Conservation (phyloP, 208 protist genomes). For the Trichomonas vaginalis region DNA sequence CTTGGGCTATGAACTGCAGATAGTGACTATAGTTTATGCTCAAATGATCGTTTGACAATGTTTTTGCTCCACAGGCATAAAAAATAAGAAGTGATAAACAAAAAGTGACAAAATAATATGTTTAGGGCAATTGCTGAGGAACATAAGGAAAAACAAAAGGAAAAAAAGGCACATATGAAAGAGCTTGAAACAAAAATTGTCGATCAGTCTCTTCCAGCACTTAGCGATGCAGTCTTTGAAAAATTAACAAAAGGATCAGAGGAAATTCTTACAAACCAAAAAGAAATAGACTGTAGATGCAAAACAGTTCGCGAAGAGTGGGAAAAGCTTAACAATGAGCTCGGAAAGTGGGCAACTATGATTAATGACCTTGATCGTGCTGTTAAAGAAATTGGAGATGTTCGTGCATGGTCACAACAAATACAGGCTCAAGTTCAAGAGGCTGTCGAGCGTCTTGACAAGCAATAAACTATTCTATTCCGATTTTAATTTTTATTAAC, state of each 20-base stretch:
- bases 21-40: too few species aligned
- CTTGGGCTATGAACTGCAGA: too few species aligned
- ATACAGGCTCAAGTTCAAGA: not conserved
- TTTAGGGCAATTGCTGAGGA: not conserved
- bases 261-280: not conserved
- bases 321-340: not conserved
- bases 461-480: not conserved
- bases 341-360: not conserved
- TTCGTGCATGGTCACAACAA: not conserved
- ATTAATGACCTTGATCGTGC: not conserved
- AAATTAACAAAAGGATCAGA: not conserved
- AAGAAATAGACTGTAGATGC: conserved; percentile 10
- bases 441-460: not conserved
- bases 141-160: not conserved
- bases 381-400: not conserved
- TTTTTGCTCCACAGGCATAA: too few species aligned
- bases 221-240: not conserved
- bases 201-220: not conserved
- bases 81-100: too few species aligned
- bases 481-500: too few species aligned
- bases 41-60: too few species aligned
- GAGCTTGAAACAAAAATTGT: not conserved
- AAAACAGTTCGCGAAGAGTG: not conserved
- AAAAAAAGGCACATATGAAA: not conserved
- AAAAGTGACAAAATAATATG: not conserved